A percentile compares a stretch with the other conserved stretches of the same genome.
These are phyloP conservation scores for Penicillium sclerotigenum DNA, from an alignment of 2,329 filamentous ascomycete species.

Conservation along the genomic window DNA sequence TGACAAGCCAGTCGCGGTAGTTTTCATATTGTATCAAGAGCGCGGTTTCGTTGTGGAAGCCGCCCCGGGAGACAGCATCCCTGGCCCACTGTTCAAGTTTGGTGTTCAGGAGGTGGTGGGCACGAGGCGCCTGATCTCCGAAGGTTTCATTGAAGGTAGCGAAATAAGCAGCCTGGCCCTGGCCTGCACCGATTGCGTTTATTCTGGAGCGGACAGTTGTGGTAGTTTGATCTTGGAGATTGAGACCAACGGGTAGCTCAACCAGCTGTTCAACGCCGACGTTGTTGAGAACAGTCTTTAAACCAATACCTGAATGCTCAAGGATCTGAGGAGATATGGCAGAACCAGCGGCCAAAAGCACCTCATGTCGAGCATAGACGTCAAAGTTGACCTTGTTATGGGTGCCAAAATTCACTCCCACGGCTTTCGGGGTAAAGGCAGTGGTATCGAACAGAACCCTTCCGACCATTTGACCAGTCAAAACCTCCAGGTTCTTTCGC, in stretches of 20 bases:
- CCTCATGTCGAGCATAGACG: conserved; percentile 24
- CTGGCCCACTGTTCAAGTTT: conserved; percentile 29
- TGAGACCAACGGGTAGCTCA: conserved; percentile 30
- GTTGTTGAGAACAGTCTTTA: conserved; percentile 15
- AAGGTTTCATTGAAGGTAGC: conserved; percentile 29
- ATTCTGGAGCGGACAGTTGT: conserved; percentile 17
- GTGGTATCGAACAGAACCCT: conserved; percentile 21
- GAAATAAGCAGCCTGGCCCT: conserved; percentile 29
- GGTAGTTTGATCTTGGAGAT: conserved; percentile 32
- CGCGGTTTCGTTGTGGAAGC: conserved; percentile 27
- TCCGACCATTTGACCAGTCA: conserved; percentile 28
- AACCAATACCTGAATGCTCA: conserved; percentile 30
- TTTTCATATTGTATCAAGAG: conserved; percentile 27
- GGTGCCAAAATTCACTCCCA: conserved; percentile 29
- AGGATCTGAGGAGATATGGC: conserved; percentile 27
- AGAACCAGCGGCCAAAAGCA: conserved; percentile 29
- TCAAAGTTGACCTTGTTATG: conserved; percentile 21
- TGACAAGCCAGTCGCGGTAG: conserved; percentile 28
- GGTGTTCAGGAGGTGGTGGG: conserved; percentile 20
- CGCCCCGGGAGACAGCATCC: conserved; percentile 25
- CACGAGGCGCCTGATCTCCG: conserved; percentile 18
- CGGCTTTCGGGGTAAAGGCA: conserved; percentile 9
- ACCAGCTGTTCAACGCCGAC: conserved; percentile 20
- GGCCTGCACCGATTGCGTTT: conserved; percentile 14
- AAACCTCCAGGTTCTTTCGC: conserved; percentile 17